Evolutionary conservation across 768 basidiomycete genomes (phyloP).

Genomic region (Psilocybe sp.): DNA sequence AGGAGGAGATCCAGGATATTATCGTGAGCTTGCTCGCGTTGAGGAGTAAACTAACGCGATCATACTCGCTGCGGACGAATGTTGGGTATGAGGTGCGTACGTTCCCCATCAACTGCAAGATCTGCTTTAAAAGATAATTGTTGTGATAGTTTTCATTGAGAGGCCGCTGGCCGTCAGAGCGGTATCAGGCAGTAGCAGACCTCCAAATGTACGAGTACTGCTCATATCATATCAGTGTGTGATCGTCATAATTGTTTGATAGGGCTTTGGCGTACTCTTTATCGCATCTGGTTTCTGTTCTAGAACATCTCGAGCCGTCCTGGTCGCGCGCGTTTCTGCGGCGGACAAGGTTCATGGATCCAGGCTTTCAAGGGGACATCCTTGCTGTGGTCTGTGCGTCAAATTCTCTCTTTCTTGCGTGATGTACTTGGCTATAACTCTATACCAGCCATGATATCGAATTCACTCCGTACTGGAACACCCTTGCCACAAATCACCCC

Average conservation of each 20-base stretch:
- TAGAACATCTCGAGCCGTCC: constrained; percentile 67
- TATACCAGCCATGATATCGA: constrained; percentile 69
- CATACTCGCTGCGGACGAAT: constrained; percentile 52
- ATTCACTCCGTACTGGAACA: constrained; percentile 66
- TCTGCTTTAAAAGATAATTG: too few species aligned
- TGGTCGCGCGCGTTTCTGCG: constrained; percentile 79
- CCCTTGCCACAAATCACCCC: constrained; percentile 88
- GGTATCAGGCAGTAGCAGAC: constrained; percentile 69
- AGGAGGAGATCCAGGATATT: constrained; percentile 52
- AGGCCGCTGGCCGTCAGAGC: constrained; percentile 77
- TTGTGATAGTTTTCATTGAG: constrained; percentile 62
- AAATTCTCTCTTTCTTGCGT: neutral
- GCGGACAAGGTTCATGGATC: constrained; percentile 71
- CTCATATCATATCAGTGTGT: neutral
- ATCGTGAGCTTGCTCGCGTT: constrained; percentile 70
- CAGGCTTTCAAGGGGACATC: constrained; percentile 82
- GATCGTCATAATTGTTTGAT: neutral
- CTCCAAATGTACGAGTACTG: constrained; percentile 56
- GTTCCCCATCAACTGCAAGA: neutral
- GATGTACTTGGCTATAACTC: neutral
- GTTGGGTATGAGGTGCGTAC: constrained; percentile 61
- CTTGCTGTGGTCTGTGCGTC: constrained; percentile 74
- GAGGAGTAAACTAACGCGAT: constrained; percentile 67
- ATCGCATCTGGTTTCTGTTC: constrained; percentile 70
- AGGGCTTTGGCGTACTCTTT: constrained; percentile 71